phyloP scores from a whole-genome alignment of 345 rosid species.

The Populus davidiana region DNA sequence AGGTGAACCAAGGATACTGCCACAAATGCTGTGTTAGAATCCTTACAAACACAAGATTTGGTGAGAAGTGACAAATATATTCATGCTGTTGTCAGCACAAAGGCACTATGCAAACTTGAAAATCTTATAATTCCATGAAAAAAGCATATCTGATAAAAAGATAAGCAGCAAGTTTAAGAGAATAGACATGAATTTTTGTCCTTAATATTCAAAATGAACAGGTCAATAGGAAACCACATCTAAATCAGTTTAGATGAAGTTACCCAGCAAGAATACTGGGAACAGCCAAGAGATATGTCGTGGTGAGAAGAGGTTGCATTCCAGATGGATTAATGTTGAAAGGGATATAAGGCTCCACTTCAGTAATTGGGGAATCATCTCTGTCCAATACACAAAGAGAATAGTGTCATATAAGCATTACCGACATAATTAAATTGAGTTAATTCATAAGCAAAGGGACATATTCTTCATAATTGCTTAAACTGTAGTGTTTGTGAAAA shows the following conservation, averaged over 20 bases:
- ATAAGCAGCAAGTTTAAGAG: background rate
- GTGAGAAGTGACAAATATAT: background rate
- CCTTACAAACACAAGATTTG: background rate
- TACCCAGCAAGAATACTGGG: constrained; percentile 96
- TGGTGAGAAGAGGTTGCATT: constrained; percentile 95
- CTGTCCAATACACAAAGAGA: constrained; percentile 46
- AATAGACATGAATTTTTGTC: background rate
- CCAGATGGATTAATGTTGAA: constrained; percentile 95
- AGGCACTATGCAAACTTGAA: background rate
- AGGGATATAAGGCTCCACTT: constrained; percentile 93
- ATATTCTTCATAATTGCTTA: background rate
- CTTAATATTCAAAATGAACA: constrained; percentile 6
- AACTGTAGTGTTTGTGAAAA: background rate
- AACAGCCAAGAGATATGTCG: constrained; percentile 78
- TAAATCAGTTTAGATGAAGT: background rate
- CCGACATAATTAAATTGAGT: constrained; percentile 10
- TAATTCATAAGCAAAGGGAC: background rate
- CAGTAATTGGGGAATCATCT: constrained; percentile 81
- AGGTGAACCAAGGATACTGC: constrained; percentile 71
- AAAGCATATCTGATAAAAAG: background rate
- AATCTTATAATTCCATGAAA: background rate
- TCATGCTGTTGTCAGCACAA: background rate
- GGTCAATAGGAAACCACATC: background rate
- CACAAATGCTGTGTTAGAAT: constrained; percentile 32
- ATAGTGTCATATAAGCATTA: constrained; percentile 9